These are phyloP conservation scores for Asparagopsis taxiformis DNA, from an alignment of 31 red algal genomes.

Conservation along the genomic window DNA sequence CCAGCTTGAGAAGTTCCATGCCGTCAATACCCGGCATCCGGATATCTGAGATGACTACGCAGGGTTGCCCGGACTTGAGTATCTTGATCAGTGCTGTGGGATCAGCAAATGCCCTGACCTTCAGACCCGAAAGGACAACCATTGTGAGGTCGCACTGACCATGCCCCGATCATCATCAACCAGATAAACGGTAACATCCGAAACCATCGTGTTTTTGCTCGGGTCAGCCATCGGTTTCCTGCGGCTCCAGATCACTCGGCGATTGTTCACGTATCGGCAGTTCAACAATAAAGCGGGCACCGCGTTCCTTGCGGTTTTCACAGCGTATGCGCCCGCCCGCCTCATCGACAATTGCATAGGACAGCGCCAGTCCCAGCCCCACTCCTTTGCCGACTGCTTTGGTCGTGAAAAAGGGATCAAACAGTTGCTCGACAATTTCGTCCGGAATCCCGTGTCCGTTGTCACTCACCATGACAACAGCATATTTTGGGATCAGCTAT, in stretches of 20 bases:
- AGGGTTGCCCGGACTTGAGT: not conserved
- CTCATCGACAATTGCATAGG: not conserved
- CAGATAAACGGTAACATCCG: too few relatives aligned
- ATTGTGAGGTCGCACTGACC: too few relatives aligned
- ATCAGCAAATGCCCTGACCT: not conserved
- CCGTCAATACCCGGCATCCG: conserved; percentile 4
- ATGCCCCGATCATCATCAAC: too few relatives aligned
- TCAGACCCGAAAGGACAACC: not conserved
- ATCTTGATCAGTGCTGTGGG: not conserved
- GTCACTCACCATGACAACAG: too few relatives aligned
- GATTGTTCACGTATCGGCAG: not conserved
- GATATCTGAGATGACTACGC: conserved; percentile 4
- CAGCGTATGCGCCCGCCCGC: not conserved
- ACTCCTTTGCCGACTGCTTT: not conserved
- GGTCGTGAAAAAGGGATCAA: conserved; percentile 24
- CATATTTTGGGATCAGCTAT: too few relatives aligned
- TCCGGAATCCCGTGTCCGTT: not conserved
- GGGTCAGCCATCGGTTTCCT: too few relatives aligned
- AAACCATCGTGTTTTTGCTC: too few relatives aligned
- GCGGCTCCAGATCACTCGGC: too few relatives aligned
- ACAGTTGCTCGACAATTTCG: not conserved
- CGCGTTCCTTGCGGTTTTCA: not conserved
- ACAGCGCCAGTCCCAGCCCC: conserved; percentile 8
- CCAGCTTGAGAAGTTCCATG: not conserved
- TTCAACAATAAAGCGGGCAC: not conserved